Percentiles rank a stretch among this genome's conserved stretches.
These are phyloP conservation scores for Straminergon stramineum DNA, from an alignment of 225 moss, liverwort and hornwort genomes.

Conservation along the genomic window DNA sequence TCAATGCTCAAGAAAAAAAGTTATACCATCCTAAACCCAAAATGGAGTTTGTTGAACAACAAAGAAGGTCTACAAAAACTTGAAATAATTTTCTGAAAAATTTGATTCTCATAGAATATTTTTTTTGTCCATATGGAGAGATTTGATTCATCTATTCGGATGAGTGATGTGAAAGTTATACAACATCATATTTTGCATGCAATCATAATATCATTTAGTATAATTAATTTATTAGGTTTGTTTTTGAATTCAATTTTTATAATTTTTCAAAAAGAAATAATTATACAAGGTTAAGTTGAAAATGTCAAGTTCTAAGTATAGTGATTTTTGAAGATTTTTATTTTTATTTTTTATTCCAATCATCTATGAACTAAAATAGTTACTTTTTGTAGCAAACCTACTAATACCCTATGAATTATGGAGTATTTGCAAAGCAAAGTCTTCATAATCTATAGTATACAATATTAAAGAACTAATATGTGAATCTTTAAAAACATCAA, in stretches of 20 bases:
- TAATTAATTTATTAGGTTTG: not conserved
- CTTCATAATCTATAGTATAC: not conserved
- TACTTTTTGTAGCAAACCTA: not conserved
- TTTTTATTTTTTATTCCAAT: not conserved
- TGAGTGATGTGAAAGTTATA: not conserved
- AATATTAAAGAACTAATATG: not conserved
- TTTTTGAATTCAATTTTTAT: not conserved
- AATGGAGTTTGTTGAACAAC: fast-evolving
- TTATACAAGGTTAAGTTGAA: not conserved
- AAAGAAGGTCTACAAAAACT: no score
- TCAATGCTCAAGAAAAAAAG: not conserved
- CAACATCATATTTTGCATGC: not conserved
- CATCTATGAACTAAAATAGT: not conserved
- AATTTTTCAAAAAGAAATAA: not conserved
- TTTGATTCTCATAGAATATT: no score
- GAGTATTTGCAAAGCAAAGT: not conserved
- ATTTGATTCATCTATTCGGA: not conserved
- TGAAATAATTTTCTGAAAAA: no score
- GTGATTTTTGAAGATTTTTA: not conserved
- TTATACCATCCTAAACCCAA: not conserved
- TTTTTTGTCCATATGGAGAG: not conserved
- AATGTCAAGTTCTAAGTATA: not conserved
- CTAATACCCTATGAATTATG: not conserved
- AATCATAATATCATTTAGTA: fast-evolving
- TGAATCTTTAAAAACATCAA: not conserved